Evolutionary conservation across 306 rosid genomes (phyloP).

Genomic region (Fragaria iinumae): DNA sequence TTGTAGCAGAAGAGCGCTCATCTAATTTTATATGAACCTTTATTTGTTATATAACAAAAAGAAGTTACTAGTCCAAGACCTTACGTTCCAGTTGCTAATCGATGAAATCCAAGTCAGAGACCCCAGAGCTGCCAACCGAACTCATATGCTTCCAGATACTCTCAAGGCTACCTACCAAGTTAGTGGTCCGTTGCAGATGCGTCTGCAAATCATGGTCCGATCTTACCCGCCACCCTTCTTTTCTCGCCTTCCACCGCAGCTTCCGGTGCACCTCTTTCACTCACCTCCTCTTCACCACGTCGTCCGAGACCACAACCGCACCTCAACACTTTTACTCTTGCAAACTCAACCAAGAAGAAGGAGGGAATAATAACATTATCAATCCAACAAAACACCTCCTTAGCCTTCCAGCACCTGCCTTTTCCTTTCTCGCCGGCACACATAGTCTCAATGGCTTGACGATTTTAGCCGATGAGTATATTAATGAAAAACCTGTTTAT

Average conservation of each 20-base stretch:
- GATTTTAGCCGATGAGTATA: not conserved
- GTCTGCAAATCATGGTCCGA: conserved; percentile 2
- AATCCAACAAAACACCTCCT: not conserved
- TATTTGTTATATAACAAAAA: too few relatives aligned
- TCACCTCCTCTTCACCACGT: not conserved
- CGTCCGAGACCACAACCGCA: not conserved
- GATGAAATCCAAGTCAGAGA: not conserved
- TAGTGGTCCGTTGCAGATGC: not conserved
- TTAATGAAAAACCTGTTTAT: not conserved
- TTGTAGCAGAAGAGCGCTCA: too few relatives aligned
- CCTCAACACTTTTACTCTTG: not conserved
- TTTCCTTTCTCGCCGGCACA: not conserved
- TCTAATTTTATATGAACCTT: too few relatives aligned
- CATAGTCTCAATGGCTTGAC: not conserved
- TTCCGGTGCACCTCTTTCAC: not conserved
- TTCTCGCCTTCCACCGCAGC: not conserved
- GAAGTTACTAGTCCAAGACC: too few relatives aligned
- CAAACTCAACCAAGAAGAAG: not conserved
- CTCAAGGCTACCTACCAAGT: not conserved
- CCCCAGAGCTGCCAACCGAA: too few relatives aligned
- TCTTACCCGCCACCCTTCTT: not conserved
- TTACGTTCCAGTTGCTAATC: too few relatives aligned
- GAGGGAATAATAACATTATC: not conserved
- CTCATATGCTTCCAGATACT: not conserved
- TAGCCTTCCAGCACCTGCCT: not conserved